Conservation (phyloP, 306 rosid genomes). For the Sphenostylis stenocarpa region DNA sequence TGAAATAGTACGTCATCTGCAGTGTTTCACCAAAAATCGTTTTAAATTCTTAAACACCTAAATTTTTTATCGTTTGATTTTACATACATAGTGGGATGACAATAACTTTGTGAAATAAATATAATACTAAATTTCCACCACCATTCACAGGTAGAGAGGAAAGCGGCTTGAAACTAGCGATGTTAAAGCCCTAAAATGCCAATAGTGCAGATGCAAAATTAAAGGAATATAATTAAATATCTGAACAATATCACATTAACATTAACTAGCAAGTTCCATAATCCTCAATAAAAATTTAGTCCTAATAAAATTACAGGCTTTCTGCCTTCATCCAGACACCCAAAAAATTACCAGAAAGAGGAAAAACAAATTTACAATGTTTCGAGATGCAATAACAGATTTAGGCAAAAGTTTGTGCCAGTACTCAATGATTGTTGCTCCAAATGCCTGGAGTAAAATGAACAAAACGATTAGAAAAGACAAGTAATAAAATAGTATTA, state of each 20-base stretch:
- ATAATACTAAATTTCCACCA: not conserved
- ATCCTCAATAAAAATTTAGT: slow-evolving; percentile 40
- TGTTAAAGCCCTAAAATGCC: not conserved
- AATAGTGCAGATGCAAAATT: not conserved
- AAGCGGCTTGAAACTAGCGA: not conserved
- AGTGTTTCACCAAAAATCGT: no score
- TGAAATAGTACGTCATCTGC: no score
- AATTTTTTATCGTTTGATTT: no score
- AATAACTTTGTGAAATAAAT: not conserved
- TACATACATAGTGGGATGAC: not conserved
- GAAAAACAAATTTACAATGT: slow-evolving; percentile 44
- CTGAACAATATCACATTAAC: slow-evolving; percentile 34
- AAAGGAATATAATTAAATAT: not conserved
- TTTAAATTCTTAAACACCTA: no score
- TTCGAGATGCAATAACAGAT: slow-evolving; percentile 43
- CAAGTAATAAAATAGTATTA: slow-evolving; percentile 48
- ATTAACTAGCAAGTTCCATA: slow-evolving; percentile 37
- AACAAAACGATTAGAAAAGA: slow-evolving; percentile 47
- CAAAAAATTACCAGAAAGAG: slow-evolving; percentile 38
- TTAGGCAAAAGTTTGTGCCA: slow-evolving; percentile 49
- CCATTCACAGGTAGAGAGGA: not conserved
- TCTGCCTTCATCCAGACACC: slow-evolving; percentile 50
- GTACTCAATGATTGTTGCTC: slow-evolving; percentile 51
- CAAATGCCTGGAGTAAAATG: slow-evolving; percentile 49
- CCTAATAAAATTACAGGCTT: slow-evolving; percentile 58